A percentile compares a stretch with the other conserved stretches of the same genome.
Evolutionary conservation across 805 yeast species (phyloP).

Genomic region (Kazachstania africana): DNA sequence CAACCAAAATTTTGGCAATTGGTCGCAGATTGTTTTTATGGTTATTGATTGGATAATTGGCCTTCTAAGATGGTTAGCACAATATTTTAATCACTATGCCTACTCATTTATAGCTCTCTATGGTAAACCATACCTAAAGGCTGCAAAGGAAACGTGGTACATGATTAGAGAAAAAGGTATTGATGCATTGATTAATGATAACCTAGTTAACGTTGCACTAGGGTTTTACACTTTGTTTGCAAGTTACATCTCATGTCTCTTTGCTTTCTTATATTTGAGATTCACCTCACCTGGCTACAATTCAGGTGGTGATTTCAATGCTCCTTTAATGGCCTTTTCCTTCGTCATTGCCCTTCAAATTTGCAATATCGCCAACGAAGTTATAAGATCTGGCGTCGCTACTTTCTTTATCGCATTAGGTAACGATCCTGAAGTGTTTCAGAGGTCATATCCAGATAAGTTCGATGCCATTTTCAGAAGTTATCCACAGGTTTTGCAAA

Average conservation of each 20-base stretch:
- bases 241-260: constrained; percentile 51
- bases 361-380: constrained; percentile 57
- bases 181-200: constrained; percentile 76
- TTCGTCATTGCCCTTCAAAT: constrained; percentile 68
- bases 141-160: constrained; percentile 76
- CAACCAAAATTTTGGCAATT: constrained; percentile 38
- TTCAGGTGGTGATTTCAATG: constrained; percentile 45
- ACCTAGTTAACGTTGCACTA: constrained; percentile 66
- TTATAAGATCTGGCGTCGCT: constrained; percentile 70
- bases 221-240: constrained; percentile 66
- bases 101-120: constrained; percentile 78
- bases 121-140: constrained; percentile 62
- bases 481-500: constrained; percentile 59
- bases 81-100: constrained; percentile 85
- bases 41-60: constrained; percentile 49
- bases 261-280: constrained; percentile 54
- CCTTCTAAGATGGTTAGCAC: constrained; percentile 64
- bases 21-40: constrained; percentile 40
- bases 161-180: constrained; percentile 69
- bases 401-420: constrained; percentile 79
- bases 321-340: constrained; percentile 64
- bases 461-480: constrained; percentile 53
- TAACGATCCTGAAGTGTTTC: constrained; percentile 74
- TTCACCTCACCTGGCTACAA: constrained; percentile 61
- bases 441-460: constrained; percentile 55